Evolutionary conservation across 2,329 filamentous ascomycete genomes (phyloP), one percentile per base, ranked within the genome.

Genomic region (Metarhizium anisopliae): DNA sequence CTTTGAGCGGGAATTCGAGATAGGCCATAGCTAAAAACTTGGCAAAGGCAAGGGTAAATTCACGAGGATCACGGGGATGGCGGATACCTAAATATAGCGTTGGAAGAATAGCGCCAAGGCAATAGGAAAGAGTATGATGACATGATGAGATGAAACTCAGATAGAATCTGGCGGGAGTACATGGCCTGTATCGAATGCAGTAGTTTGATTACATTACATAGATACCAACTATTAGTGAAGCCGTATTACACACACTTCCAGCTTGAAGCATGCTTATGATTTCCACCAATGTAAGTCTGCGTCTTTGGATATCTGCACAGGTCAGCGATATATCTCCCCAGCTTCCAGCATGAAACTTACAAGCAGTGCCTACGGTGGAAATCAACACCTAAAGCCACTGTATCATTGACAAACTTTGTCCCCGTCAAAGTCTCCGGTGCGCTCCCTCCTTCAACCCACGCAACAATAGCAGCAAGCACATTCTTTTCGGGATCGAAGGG

Each of bases 391-490:
- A 29, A 6, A 4, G 42, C 30, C 29, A 16, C 40, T 11, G 29
- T 20, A 13, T 30, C 64, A 6, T 67, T 61, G 3, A 64, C 61
- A 47, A 66, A 72, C n/a, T 67, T 70, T 0, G 70, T 71, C 0
- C 71, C 72, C n/a, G 63, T 59, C 3, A 72, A 53, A 3, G 66
- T 65, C 30, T 76, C 73, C 0, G 78, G 77, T 0, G 73, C 73
- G 11, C 66, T 43, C 0, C 66, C 71, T 8, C 67, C 59, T 60
- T 76, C 77, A 0, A 79, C 76, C 77, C 77, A 79, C 20, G 72
- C 66, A 0, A 80, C 75, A 3, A 80, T 64, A 0, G 75, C 72
- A 54, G 74, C 70, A 4, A 81, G 62, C 0, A 79, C 68, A 25
- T 80, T 81, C 25, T 72, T 62, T 6, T 71, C 62, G 0, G 71